Evolutionary conservation across 2,329 filamentous ascomycete genomes (phyloP).

Genomic region (Aspergillus fijiensis): DNA sequence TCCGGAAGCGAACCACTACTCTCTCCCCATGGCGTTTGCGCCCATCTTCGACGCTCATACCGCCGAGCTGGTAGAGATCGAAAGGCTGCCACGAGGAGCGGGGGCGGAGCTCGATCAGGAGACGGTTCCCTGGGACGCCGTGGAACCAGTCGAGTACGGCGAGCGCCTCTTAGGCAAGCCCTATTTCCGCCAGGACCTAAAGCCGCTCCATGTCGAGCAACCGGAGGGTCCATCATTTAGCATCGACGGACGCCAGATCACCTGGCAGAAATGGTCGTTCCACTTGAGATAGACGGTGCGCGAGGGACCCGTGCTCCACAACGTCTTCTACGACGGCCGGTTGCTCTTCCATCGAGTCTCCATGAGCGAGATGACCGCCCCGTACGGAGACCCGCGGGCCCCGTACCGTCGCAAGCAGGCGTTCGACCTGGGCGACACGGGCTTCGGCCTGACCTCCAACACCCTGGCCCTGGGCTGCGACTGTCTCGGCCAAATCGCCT

Average conservation of each 20-base stretch:
- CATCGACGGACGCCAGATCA: constrained; percentile 28
- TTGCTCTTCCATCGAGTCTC: constrained; percentile 45
- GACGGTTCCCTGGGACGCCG: constrained; percentile 41
- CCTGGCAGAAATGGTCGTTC: constrained; percentile 48
- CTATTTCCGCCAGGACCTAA: constrained; percentile 31
- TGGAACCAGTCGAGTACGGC: constrained; percentile 33
- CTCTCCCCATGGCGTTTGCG: constrained; percentile 56
- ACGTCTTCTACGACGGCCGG: constrained; percentile 41
- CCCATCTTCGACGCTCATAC: constrained; percentile 51
- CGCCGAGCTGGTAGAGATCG: constrained; percentile 52
- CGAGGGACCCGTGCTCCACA: constrained; percentile 44
- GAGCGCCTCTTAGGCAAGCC: constrained; percentile 27
- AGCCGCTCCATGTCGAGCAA: constrained; percentile 38
- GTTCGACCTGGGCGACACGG: constrained; percentile 47
- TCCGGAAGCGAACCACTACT: constrained; percentile 56
- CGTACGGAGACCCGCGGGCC: constrained; percentile 43
- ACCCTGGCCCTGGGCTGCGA: constrained; percentile 45
- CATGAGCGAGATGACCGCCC: constrained; percentile 47
- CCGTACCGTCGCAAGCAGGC: constrained; percentile 45
- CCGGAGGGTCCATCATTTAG: constrained; percentile 39
- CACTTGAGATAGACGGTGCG: constrained; percentile 47
- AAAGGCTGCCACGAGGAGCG: constrained; percentile 47
- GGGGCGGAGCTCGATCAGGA: constrained; percentile 40
- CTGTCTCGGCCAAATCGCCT: constrained; percentile 41
- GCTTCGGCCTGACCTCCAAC: constrained; percentile 46